Evolutionary conservation across 257 asterid species (phyloP).

Genomic region (Vinca minor): DNA sequence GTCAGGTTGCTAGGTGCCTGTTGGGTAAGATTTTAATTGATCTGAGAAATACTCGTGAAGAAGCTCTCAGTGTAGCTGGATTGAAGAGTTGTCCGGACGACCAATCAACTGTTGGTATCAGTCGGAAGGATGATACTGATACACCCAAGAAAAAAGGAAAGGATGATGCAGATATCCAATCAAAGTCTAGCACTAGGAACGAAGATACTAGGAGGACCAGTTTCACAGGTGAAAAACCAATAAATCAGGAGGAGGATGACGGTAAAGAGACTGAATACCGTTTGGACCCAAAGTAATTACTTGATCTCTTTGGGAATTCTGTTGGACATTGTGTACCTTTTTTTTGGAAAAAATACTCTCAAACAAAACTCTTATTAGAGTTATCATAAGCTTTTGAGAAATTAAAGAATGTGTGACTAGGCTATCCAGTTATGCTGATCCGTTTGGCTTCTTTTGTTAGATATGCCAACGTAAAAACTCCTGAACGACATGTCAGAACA

Average conservation of each 20-base stretch:
- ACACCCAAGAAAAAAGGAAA: constrained; percentile 19
- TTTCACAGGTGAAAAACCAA: constrained; percentile 69
- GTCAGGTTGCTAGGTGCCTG: constrained; percentile 86
- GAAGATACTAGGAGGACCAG: constrained; percentile 74
- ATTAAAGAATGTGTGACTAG: too few relatives aligned
- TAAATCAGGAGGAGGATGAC: constrained; percentile 81
- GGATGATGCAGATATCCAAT: constrained; percentile 48
- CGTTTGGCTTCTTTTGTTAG: constrained; percentile 31
- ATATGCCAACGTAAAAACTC: constrained; percentile 82
- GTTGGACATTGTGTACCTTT: too few relatives aligned
- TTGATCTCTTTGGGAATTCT: not conserved
- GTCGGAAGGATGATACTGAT: constrained; percentile 56
- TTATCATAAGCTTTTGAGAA: constrained; percentile 7
- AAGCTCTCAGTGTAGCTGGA: constrained; percentile 81
- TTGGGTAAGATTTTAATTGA: constrained; percentile 85
- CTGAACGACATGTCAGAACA: constrained; percentile 87
- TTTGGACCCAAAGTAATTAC: constrained; percentile 69
- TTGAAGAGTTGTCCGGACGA: constrained; percentile 58
- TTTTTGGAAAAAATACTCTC: not conserved
- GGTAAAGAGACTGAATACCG: constrained; percentile 89
- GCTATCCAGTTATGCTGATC: too few relatives aligned
- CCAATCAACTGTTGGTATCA: constrained; percentile 23
- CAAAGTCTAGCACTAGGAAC: constrained; percentile 37
- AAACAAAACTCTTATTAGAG: not conserved
- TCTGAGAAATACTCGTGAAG: constrained; percentile 80